Conservation (phyloP, 116 monocot species). For the Posidonia oceanica region DNA sequence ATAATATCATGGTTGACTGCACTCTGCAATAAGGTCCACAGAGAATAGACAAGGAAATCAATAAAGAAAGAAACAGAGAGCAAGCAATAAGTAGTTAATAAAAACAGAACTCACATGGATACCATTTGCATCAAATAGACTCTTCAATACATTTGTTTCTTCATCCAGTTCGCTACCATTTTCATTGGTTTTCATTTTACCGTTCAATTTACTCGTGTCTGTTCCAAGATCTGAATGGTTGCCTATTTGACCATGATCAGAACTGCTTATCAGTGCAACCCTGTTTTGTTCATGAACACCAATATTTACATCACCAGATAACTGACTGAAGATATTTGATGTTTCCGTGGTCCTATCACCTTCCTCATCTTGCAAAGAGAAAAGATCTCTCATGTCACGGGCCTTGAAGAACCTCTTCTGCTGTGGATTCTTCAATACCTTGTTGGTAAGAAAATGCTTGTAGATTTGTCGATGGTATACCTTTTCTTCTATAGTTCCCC, state of each 20-base stretch:
- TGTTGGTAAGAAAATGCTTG: slow-evolving; percentile 90
- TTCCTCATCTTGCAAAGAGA: slow-evolving; percentile 74
- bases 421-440: slow-evolving; percentile 81
- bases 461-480: slow-evolving; percentile 96
- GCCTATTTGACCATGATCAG: neutral
- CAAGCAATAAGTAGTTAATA: neutral
- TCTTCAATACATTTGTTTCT: slow-evolving; percentile 57
- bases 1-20: slow-evolving; percentile 91
- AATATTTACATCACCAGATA: slow-evolving; percentile 49
- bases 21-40: slow-evolving; percentile 35
- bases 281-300: slow-evolving; percentile 14
- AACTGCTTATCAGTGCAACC: slow-evolving; percentile 2
- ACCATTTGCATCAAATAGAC: slow-evolving; percentile 70
- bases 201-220: slow-evolving; percentile 14
- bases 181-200: slow-evolving; percentile 16
- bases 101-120: slow-evolving; percentile 47
- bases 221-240: slow-evolving; percentile 4
- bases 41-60: neutral
- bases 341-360: slow-evolving; percentile 50
- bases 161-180: slow-evolving; percentile 23
- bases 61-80: neutral
- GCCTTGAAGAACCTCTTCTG: slow-evolving; percentile 91
- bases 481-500: slow-evolving; percentile 97
- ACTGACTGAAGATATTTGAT: slow-evolving; percentile 77
- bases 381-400: slow-evolving; percentile 84